Conservation (phyloP, 495 filamentous ascomycete species). For the Podospora fimiseda region DNA sequence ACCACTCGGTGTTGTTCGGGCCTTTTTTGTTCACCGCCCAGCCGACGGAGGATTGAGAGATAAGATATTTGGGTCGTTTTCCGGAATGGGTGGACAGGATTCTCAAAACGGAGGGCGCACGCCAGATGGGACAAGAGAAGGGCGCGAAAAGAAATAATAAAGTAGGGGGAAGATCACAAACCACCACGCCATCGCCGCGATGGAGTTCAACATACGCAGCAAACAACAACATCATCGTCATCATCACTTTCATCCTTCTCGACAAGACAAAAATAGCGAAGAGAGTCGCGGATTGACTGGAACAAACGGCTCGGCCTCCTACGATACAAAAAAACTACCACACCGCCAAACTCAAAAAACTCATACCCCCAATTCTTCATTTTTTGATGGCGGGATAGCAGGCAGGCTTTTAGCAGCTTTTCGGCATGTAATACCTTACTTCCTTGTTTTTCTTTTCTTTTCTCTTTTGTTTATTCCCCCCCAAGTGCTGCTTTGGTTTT, state of each 20-base stretch:
- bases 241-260: neutral
- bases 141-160: too few species aligned
- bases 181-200: too few species aligned
- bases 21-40: too few species aligned
- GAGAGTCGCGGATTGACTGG: constrained; percentile 8
- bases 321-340: constrained; percentile 34
- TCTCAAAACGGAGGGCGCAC: too few species aligned
- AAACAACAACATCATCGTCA: neutral
- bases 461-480: constrained; percentile 14
- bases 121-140: too few species aligned
- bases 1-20: too few species aligned
- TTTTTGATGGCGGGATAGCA: constrained; percentile 24
- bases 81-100: too few species aligned
- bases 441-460: constrained; percentile 17
- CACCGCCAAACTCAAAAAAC: constrained; percentile 16
- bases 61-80: too few species aligned
- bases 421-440: constrained; percentile 46
- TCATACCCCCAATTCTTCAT: constrained; percentile 32
- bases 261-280: constrained; percentile 4
- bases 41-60: too few species aligned
- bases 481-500: constrained; percentile 1
- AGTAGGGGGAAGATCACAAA: too few species aligned
- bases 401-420: constrained; percentile 28
- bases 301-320: constrained; percentile 26
- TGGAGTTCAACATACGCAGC: neutral